A percentile compares a stretch with the other conserved stretches of the same genome.
Evolutionary conservation across 805 yeast species (phyloP).

Genomic region (Scheffersomyces coipomensis): DNA sequence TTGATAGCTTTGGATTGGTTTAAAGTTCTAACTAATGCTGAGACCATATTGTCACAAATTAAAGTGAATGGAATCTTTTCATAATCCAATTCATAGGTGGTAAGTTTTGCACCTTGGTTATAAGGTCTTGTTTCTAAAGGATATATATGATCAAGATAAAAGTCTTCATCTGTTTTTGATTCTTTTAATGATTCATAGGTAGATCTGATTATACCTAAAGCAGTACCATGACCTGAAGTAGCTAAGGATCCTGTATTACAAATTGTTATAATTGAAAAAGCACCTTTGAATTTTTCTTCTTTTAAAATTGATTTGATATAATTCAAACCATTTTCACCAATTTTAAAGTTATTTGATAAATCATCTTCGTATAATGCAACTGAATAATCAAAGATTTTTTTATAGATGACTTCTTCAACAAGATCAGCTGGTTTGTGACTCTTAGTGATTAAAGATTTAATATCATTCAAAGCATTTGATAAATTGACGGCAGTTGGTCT

Average conservation of each 20-base stretch:
- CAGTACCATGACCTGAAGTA: slow-evolving; percentile 97
- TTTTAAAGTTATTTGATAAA: slow-evolving; percentile 67
- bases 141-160: slow-evolving; percentile 67
- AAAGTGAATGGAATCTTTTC: slow-evolving; percentile 87
- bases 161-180: slow-evolving; percentile 23
- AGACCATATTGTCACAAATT: slow-evolving; percentile 89
- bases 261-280: slow-evolving; percentile 81
- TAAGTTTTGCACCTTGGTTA: slow-evolving; percentile 91
- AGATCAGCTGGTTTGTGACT: slow-evolving; percentile 18
- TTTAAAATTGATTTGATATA: slow-evolving; percentile 52
- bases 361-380: slow-evolving; percentile 70
- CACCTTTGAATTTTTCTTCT: slow-evolving; percentile 52
- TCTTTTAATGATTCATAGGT: slow-evolving; percentile 46
- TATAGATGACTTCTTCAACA: slow-evolving; percentile 23
- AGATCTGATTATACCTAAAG: slow-evolving; percentile 86
- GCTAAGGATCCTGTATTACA: slow-evolving; percentile 97
- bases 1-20: slow-evolving; percentile 18
- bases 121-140: slow-evolving; percentile 96
- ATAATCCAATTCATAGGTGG: slow-evolving; percentile 85
- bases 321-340: slow-evolving; percentile 81
- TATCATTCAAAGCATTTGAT: slow-evolving; percentile 64
- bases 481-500: slow-evolving; percentile 97
- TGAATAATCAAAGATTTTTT: slow-evolving; percentile 42
- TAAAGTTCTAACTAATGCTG: slow-evolving; percentile 58
- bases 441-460: slow-evolving; percentile 33